phyloP scores from a whole-genome alignment of 2,329 filamentous ascomycete genomes.

The Thelonectria rubi region DNA sequence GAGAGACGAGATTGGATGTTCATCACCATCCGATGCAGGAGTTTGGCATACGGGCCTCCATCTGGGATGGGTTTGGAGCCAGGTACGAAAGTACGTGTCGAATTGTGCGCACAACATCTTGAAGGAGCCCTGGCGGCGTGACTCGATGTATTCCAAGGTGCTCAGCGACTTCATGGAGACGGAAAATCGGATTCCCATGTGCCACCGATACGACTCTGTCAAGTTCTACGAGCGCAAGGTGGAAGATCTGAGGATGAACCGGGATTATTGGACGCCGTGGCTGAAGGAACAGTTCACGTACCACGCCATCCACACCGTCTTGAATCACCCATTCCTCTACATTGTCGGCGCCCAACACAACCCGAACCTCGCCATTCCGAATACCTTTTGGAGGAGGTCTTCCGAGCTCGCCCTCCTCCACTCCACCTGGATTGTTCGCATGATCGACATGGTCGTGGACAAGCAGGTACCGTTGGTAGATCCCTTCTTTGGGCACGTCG shows the following conservation, averaged over 20 bases:
- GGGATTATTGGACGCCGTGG: conserved; percentile 62
- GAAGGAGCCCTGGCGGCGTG: conserved; percentile 61
- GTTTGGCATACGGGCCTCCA: conserved; percentile 61
- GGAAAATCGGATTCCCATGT: conserved; percentile 58
- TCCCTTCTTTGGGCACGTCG: conserved; percentile 61
- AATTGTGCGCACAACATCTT: conserved; percentile 58
- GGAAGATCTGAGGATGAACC: conserved; percentile 55
- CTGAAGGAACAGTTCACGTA: conserved; percentile 63
- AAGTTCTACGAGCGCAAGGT: conserved; percentile 60
- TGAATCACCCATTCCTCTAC: conserved; percentile 64
- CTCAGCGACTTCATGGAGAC: conserved; percentile 61
- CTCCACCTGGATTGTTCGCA: conserved; percentile 62
- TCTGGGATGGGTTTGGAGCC: conserved; percentile 62
- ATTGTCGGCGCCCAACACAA: conserved; percentile 62
- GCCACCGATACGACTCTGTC: conserved; percentile 61
- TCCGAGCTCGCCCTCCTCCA: conserved; percentile 61
- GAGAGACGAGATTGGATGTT: conserved; percentile 54
- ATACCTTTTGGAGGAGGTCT: conserved; percentile 62
- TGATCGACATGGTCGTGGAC: conserved; percentile 63
- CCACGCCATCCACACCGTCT: conserved; percentile 59
- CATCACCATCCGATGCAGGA: conserved; percentile 52
- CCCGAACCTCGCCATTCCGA: conserved; percentile 60
- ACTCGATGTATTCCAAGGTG: conserved; percentile 61
- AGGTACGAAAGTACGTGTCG: conserved; percentile 56
- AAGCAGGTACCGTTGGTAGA: conserved; percentile 59